phyloP scores from a whole-genome alignment of 164 flowering plant genomes.

The Nelumbo lutea region DNA sequence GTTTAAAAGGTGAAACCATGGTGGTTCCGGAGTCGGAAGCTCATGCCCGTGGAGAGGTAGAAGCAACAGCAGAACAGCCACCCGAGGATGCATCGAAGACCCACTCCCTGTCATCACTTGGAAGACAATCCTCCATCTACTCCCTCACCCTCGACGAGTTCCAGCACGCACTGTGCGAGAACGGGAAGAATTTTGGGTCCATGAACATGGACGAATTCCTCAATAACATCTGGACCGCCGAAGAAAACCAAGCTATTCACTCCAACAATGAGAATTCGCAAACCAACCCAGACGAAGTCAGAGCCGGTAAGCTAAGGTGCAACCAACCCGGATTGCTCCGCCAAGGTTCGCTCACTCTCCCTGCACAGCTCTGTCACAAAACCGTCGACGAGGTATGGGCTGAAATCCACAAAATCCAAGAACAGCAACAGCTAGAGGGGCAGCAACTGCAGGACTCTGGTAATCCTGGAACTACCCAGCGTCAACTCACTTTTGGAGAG shows the following conservation, averaged over 20 bases:
- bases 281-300: neutral
- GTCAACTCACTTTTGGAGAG: slow-evolving; percentile 84
- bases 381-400: slow-evolving; percentile 97
- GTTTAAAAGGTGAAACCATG: no score
- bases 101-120: slow-evolving; percentile 32
- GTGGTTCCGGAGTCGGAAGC: slow-evolving; percentile 36
- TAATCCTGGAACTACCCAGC: slow-evolving; percentile 29
- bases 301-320: slow-evolving; percentile 7
- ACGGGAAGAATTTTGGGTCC: slow-evolving; percentile 43
- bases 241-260: slow-evolving; percentile 57
- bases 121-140: slow-evolving; percentile 81
- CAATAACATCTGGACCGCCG: slow-evolving; percentile 87
- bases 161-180: slow-evolving; percentile 62
- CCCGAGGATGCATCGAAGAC: slow-evolving; percentile 15
- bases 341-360: slow-evolving; percentile 73
- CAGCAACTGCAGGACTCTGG: slow-evolving; percentile 14
- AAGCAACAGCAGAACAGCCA: slow-evolving; percentile 25
- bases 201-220: slow-evolving; percentile 70
- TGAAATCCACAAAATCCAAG: slow-evolving; percentile 53
- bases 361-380: slow-evolving; percentile 62
- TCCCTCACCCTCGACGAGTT: slow-evolving; percentile 24
- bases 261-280: slow-evolving; percentile 6
- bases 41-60: slow-evolving; percentile 33
- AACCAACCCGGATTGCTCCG: slow-evolving; percentile 56
- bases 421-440: slow-evolving; percentile 13